phyloP scores from a whole-genome alignment of 805 yeast genomes.

The Saccharomyces jurei region DNA sequence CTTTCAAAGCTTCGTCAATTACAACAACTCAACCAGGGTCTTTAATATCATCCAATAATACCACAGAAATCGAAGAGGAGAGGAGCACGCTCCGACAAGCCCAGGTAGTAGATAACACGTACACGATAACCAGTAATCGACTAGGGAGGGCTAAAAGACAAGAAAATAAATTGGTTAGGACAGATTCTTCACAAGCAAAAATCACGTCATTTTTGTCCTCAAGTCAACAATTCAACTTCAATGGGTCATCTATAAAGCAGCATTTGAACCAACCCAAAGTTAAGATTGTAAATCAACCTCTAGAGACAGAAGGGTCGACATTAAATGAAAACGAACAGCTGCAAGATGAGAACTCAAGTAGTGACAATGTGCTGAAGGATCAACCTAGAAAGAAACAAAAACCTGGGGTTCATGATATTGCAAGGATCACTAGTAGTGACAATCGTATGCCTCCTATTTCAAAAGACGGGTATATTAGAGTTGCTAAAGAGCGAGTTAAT shows the following conservation, averaged over 20 bases:
- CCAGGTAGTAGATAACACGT: background rate
- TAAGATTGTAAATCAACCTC: background rate
- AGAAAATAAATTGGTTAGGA: conserved; percentile 30
- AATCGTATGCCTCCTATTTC: background rate
- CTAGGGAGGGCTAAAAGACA: conserved; percentile 19
- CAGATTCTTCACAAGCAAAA: conserved; percentile 28
- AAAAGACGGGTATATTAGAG: conserved; percentile 8
- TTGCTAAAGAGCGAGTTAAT: conserved; percentile 28
- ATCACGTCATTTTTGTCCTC: conserved; percentile 23
- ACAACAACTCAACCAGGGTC: conserved; percentile 26
- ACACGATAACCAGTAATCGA: background rate
- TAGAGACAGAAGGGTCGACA: background rate
- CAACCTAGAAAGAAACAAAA: background rate
- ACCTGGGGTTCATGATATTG: background rate
- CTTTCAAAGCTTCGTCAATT: conserved; percentile 57
- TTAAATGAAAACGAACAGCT: background rate
- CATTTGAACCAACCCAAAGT: background rate
- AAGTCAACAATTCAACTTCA: background rate
- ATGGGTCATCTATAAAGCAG: background rate
- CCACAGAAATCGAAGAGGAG: background rate
- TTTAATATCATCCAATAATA: background rate
- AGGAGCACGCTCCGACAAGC: conserved; percentile 1
- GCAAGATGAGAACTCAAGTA: background rate
- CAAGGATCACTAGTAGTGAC: background rate
- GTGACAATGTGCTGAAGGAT: background rate